A percentile compares a stretch with the other conserved stretches of the same genome.
These are phyloP conservation scores for Trametes punicea DNA, from an alignment of 768 basidiomycete species.

Conservation along the genomic window DNA sequence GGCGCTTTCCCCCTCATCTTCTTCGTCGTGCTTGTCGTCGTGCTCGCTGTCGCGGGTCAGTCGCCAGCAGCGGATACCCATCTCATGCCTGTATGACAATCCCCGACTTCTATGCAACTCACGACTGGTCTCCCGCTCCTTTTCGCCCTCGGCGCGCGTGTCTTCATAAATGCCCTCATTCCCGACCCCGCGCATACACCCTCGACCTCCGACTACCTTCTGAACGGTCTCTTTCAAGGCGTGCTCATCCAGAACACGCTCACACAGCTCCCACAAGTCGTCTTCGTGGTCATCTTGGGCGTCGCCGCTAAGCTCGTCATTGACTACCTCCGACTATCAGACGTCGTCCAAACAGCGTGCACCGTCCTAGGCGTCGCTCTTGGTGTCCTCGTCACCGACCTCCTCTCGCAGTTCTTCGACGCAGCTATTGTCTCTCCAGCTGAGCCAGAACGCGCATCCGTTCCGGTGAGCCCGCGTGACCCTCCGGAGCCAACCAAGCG, in stretches of 20 bases:
- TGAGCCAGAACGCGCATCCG: neutral
- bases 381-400: conserved; percentile 68
- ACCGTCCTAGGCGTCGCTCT: conserved; percentile 65
- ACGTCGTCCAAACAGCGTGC: conserved; percentile 51
- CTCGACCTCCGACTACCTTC: conserved; percentile 55
- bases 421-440: neutral
- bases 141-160: conserved; percentile 70
- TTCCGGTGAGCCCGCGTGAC: conserved; percentile 11
- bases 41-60: conserved; percentile 18
- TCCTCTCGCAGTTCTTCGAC: conserved; percentile 65
- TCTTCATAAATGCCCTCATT: conserved; percentile 51
- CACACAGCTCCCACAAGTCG: conserved; percentile 49
- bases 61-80: conserved; percentile 17
- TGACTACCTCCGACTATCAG: conserved; percentile 57
- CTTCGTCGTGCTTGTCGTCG: conserved; percentile 19
- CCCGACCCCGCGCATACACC: conserved; percentile 38
- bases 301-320: conserved; percentile 60
- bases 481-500: conserved; percentile 19
- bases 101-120: conserved; percentile 37
- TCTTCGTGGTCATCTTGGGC: conserved; percentile 52
- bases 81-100: conserved; percentile 20
- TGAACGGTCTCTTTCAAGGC: conserved; percentile 74
- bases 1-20: conserved; percentile 1
- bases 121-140: conserved; percentile 66
- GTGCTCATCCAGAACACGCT: conserved; percentile 68